These are phyloP conservation scores for Bipolaris cookei DNA, from an alignment of 2,329 filamentous ascomycete genomes.

Conservation along the genomic window DNA sequence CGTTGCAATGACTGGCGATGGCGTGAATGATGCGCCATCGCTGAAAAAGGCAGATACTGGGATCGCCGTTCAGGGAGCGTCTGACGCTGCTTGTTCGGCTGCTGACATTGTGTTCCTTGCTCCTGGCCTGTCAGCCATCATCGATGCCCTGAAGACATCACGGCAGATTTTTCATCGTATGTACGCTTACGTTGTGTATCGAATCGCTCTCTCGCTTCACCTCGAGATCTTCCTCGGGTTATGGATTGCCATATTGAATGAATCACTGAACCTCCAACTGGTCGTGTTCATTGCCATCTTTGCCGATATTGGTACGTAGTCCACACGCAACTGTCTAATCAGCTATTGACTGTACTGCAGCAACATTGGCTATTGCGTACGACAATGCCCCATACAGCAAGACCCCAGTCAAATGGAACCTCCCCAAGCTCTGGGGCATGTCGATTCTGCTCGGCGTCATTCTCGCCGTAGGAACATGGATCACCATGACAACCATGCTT, in stretches of 20 bases:
- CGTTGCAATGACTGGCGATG: constrained; percentile 95
- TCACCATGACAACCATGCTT: constrained; percentile 85
- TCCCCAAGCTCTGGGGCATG: constrained; percentile 93
- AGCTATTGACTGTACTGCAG: constrained; percentile 41
- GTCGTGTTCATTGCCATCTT: constrained; percentile 96
- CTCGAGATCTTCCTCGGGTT: constrained; percentile 90
- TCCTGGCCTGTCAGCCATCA: constrained; percentile 88
- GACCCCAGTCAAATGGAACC: constrained; percentile 91
- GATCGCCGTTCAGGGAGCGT: constrained; percentile 92
- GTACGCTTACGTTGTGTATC: constrained; percentile 95
- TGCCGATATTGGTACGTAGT: constrained; percentile 68
- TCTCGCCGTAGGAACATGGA: constrained; percentile 84
- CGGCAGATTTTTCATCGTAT: constrained; percentile 96
- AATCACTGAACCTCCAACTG: constrained; percentile 81
- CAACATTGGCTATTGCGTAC: constrained; percentile 89
- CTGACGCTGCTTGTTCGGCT: constrained; percentile 87
- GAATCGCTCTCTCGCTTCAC: constrained; percentile 90
- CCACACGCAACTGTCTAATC: not conserved
- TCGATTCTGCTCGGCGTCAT: constrained; percentile 82
- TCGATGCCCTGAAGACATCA: constrained; percentile 89
- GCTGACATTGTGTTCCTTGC: constrained; percentile 94
- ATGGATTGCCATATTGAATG: constrained; percentile 89
- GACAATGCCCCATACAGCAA: constrained; percentile 89
- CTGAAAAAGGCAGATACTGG: constrained; percentile 96
- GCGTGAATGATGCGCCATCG: constrained; percentile 92